phyloP scores from a whole-genome alignment of 306 rosid genomes.

The Spatholobus suberectus region DNA sequence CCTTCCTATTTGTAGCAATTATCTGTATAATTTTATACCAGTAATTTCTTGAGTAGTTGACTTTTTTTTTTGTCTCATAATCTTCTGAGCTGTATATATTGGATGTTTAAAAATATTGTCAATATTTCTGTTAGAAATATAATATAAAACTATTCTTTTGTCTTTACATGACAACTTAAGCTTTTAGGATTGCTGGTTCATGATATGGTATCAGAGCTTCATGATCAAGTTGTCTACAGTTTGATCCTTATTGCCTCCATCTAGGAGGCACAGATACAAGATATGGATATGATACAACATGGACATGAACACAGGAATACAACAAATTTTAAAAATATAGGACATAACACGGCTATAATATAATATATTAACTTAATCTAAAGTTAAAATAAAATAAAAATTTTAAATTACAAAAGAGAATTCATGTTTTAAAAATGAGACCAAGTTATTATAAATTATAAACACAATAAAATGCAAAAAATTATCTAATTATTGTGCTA shows the following conservation, averaged over 20 bases:
- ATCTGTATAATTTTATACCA: neutral
- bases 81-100: slow-evolving; percentile 24
- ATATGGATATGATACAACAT: neutral
- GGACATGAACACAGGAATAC: neutral
- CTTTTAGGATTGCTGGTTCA: neutral
- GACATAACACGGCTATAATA: neutral
- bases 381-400: neutral
- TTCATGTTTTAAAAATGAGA: neutral
- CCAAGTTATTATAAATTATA: neutral
- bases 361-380: neutral
- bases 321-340: neutral
- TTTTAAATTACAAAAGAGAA: neutral
- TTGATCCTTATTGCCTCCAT: neutral
- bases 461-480: neutral
- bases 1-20: slow-evolving; percentile 29
- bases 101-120: neutral
- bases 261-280: neutral
- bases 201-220: too few relatives aligned
- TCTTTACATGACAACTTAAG: neutral
- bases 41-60: slow-evolving; percentile 22
- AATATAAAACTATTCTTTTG: neutral
- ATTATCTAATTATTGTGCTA: neutral
- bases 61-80: neutral
- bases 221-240: neutral
- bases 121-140: neutral